phyloP scores from a whole-genome alignment of 257 asterid species.

The Paraleonurus japonicus region DNA sequence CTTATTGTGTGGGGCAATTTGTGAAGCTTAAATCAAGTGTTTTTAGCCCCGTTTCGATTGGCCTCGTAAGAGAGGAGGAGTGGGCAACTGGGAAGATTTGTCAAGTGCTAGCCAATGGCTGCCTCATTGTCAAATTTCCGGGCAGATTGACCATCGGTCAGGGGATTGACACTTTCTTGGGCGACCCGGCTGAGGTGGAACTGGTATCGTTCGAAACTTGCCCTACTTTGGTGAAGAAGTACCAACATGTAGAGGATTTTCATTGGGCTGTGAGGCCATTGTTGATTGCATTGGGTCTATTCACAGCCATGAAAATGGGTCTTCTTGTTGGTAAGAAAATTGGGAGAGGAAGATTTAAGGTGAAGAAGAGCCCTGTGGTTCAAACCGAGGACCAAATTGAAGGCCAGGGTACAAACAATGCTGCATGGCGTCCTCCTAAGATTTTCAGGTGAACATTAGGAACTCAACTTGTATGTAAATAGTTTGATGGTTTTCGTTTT shows the following conservation, averaged over 20 bases:
- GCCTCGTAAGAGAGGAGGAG: constrained; percentile 63
- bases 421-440: constrained; percentile 68
- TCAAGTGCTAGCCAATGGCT: constrained; percentile 75
- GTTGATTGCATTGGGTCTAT: constrained; percentile 66
- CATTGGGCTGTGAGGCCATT: constrained; percentile 93
- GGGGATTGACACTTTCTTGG: constrained; percentile 45
- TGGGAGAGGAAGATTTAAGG: constrained; percentile 43
- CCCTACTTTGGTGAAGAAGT: constrained; percentile 56
- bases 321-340: constrained; percentile 56
- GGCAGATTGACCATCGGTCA: constrained; percentile 49
- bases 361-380: constrained; percentile 13
- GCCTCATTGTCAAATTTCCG: constrained; percentile 71
- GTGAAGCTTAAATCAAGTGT: constrained; percentile 56
- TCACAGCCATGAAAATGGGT: constrained; percentile 76
- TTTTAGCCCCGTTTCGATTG: constrained; percentile 71
- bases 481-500: constrained; percentile 13
- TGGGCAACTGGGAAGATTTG: constrained; percentile 66
- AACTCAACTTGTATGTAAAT: constrained; percentile 28
- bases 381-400: constrained; percentile 40
- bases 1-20: constrained; percentile 63
- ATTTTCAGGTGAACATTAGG: constrained; percentile 47
- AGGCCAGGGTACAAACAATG: constrained; percentile 33
- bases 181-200: constrained; percentile 86
- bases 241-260: constrained; percentile 82
- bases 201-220: constrained; percentile 58